These are phyloP conservation scores for Hymenoscyphus fructigenus DNA, from an alignment of 2,329 filamentous ascomycete species.

Conservation along the genomic window DNA sequence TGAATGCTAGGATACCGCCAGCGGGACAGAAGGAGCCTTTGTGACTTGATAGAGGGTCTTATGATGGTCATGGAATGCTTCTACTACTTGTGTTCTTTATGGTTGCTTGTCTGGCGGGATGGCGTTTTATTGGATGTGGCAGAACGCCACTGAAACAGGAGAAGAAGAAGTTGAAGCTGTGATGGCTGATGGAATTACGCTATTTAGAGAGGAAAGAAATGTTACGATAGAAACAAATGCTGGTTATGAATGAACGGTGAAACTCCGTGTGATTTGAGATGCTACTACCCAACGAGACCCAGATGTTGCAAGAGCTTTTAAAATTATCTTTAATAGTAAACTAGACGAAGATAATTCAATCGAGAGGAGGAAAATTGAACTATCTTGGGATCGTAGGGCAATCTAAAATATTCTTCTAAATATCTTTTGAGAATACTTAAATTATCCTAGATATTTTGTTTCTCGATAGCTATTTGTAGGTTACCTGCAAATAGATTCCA, in stretches of 20 bases:
- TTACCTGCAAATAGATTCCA: no score
- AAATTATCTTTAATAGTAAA: no score
- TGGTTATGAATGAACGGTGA: not conserved
- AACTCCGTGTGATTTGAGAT: no score
- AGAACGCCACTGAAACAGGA: not conserved
- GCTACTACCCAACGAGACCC: no score
- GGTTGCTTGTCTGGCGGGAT: not conserved
- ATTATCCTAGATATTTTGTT: no score
- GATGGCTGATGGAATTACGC: not conserved
- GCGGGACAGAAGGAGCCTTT: conserved; percentile 37
- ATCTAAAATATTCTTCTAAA: no score
- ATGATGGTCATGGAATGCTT: not conserved
- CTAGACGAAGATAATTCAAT: no score
- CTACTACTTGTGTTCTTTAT: not conserved
- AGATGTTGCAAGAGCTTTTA: no score
- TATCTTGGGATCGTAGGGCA: no score
- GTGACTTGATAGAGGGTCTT: conserved; percentile 28
- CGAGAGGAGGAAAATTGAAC: no score
- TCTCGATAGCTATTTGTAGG: no score
- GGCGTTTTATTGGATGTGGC: conserved; percentile 6
- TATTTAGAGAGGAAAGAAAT: not conserved
- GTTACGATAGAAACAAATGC: not conserved
- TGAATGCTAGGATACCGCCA: conserved; percentile 48
- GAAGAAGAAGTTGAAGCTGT: not conserved
- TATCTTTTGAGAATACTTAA: no score